phyloP scores from a whole-genome alignment of 331 rosid species.

The Stylosanthes scabra region DNA sequence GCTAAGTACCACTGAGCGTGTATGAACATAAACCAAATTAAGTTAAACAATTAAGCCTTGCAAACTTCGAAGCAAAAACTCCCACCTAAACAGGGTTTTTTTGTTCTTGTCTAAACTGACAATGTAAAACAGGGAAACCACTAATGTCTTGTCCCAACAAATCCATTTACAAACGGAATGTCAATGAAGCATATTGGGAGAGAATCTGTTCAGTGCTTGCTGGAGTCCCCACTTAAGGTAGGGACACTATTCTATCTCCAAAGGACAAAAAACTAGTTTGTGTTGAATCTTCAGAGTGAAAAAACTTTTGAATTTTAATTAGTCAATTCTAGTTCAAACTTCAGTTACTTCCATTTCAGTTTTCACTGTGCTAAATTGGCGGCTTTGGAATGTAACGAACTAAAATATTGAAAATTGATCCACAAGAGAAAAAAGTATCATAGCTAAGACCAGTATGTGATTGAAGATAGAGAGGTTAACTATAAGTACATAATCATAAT shows the following conservation, averaged over 20 bases:
- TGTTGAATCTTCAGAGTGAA: not conserved
- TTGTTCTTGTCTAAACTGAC: no score
- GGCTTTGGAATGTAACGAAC: not conserved
- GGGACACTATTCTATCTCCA: not conserved
- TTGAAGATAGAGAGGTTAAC: slow-evolving; percentile 20
- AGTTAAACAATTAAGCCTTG: no score
- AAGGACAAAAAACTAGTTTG: not conserved
- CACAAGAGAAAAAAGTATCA: slow-evolving; percentile 25
- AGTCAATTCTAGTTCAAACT: not conserved
- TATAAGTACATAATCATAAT: slow-evolving; percentile 40
- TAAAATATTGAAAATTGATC: not conserved
- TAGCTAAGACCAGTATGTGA: not conserved
- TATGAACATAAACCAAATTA: no score
- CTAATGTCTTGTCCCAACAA: no score
- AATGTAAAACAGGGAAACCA: no score
- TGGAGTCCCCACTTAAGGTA: not conserved
- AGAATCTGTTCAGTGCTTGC: not conserved
- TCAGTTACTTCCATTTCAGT: no score
- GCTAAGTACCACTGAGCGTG: no score
- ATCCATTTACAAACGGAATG: no score
- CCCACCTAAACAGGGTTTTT: no score
- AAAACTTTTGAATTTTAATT: not conserved
- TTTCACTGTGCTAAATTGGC: not conserved
- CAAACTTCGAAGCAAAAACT: no score
- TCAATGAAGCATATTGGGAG: not conserved